These are phyloP conservation scores for Lepidium sativum DNA, from an alignment of 345 rosid species.

Conservation along the genomic window DNA sequence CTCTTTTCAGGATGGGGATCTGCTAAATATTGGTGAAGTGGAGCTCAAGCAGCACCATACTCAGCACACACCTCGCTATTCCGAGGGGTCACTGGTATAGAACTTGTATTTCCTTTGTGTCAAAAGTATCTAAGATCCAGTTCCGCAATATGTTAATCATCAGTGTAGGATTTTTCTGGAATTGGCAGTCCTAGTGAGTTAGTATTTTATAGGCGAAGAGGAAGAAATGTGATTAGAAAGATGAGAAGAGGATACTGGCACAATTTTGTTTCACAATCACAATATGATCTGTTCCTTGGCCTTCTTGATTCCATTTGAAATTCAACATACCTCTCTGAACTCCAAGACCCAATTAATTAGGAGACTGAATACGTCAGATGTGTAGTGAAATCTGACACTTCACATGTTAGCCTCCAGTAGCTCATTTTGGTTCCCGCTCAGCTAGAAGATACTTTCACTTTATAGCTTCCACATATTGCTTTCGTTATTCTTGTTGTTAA, in stretches of 20 bases:
- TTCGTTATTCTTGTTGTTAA: constrained; percentile 1
- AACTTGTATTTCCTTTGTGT: constrained; percentile 10
- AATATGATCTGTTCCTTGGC: not conserved
- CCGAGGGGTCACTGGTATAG: constrained; percentile 86
- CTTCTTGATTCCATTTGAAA: not conserved
- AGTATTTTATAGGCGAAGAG: not conserved
- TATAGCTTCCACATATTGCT: not conserved
- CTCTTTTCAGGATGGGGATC: constrained; percentile 56
- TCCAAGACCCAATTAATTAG: not conserved
- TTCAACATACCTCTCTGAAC: not conserved
- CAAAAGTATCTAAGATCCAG: not conserved
- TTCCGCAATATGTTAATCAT: not conserved
- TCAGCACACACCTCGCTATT: constrained; percentile 76
- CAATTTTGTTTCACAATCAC: not conserved
- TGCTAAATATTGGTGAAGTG: constrained; percentile 37
- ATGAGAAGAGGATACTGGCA: constrained; percentile 7
- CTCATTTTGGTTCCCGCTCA: not conserved
- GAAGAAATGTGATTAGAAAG: not conserved
- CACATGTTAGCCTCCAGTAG: not conserved
- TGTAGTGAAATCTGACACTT: not conserved
- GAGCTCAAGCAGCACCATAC: constrained; percentile 73
- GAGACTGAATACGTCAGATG: not conserved
- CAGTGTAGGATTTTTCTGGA: not conserved
- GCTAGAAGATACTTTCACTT: not conserved
- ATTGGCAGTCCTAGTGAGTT: not conserved